Base-by-base conservation (phyloP, 2,329 filamentous ascomycete species). In the Dryadomyces sulphureus region DNA sequence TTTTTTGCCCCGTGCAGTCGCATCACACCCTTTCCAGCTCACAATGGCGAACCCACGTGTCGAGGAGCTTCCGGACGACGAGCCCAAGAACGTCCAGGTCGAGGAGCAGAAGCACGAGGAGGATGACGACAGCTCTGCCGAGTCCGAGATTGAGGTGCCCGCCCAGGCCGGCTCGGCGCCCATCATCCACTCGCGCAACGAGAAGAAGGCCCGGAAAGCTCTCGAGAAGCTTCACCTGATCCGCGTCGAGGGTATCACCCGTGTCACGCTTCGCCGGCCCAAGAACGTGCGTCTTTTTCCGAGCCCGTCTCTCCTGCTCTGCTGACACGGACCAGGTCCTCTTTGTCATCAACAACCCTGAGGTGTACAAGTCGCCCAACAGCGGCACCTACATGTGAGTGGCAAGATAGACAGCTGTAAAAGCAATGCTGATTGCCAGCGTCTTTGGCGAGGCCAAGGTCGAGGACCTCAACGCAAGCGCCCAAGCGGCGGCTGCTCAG, bases 391-490 rank as follows among this genome's bases (percentile, higher is more conserved):
- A 90, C 79, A 98, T 98, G 90, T 96, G 71, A 79, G 88, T 67
- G 27, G 27, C 27, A 9, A 32, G 7, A 4, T 8, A 4, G 11
- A 14, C 4, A 32, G 27, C 9, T 4, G 16, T 4, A 32, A 9
- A 32, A 14, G 11, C 27, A 32, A 14, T 4, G 19, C 30, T 21
- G 20, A 20, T 17, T 19, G 14, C 7, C 58, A 95, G 90, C 71
- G 93, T 96, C 69, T 98, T 98, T 65, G 92, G 92, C 67, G 93
- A 98, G 77, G 92, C 93, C 64, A 98, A 98, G 85, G 96, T 98
- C 56, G 92, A 98, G 79, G 93, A 98, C 70, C 77, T 96, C 62
- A 98, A 96, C 82, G 93, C 92, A 60, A 86, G 90, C 65, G 90
- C 90, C 60, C 92, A 96, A 75, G 86, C 90, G 60, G 87, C 85